A percentile compares a stretch with the other conserved stretches of the same genome.
These are phyloP conservation scores for Firmiana major DNA, from an alignment of 345 rosid genomes.

Conservation along the genomic window DNA sequence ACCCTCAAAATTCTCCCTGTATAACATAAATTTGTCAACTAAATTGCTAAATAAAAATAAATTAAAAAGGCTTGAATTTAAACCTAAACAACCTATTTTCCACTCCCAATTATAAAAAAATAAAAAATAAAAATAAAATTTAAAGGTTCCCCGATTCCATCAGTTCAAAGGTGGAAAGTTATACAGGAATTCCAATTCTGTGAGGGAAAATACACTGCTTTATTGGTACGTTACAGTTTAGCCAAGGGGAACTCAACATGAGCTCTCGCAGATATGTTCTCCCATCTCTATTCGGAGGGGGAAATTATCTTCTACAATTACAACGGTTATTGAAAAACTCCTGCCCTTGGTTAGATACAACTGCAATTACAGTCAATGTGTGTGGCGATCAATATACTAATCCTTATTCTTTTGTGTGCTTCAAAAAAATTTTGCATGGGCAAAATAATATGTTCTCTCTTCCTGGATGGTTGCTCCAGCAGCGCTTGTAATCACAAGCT, in stretches of 20 bases:
- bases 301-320: background rate
- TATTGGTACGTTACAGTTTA: background rate
- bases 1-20: too few species aligned
- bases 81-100: too few species aligned
- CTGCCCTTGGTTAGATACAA: background rate
- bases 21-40: too few species aligned
- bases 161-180: too few species aligned
- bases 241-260: background rate
- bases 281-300: background rate
- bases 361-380: background rate
- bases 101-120: too few species aligned
- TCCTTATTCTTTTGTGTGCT: background rate
- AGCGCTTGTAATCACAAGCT: background rate
- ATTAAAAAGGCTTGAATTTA: too few species aligned
- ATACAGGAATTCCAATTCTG: too few species aligned
- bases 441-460: background rate
- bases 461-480: background rate
- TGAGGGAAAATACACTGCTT: background rate
- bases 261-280: background rate
- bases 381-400: background rate
- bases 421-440: background rate
- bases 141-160: too few species aligned
- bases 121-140: too few species aligned
- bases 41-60: too few species aligned
- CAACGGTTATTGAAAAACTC: background rate